Conservation (phyloP, 345 rosid species). For the Eucalyptus curtisii region DNA sequence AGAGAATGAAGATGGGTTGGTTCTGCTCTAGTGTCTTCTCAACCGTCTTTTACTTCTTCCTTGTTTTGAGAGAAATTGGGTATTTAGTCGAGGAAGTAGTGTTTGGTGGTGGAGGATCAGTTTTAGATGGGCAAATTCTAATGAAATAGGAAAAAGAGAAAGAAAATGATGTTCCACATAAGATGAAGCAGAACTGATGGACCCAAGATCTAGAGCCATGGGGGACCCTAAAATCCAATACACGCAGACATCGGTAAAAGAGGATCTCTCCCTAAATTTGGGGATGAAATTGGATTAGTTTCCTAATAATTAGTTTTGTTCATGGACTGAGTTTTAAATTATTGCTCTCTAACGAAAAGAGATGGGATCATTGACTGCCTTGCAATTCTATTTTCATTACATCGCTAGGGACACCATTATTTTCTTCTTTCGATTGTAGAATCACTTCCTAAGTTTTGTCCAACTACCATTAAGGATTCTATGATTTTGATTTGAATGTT, state of each 20-base stretch:
- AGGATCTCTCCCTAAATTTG: background rate
- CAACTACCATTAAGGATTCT: background rate
- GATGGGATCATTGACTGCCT: background rate
- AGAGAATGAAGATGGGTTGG: background rate
- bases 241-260: background rate
- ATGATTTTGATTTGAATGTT: background rate
- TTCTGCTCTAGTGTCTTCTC: background rate
- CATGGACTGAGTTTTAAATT: background rate
- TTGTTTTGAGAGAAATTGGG: slow-evolving; percentile 7
- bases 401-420: background rate
- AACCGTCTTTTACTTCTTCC: background rate
- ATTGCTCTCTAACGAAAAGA: background rate
- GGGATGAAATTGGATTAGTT: background rate
- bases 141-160: background rate
- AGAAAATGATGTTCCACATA: background rate
- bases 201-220: background rate
- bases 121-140: background rate
- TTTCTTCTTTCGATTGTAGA: background rate
- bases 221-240: background rate
- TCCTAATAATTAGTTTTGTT: background rate
- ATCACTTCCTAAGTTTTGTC: background rate
- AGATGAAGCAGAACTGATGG: background rate
- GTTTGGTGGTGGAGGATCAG: background rate
- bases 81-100: background rate
- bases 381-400: background rate